Conservation (phyloP, 2,329 filamentous ascomycete species). For the Sarocladium kiliense region DNA sequence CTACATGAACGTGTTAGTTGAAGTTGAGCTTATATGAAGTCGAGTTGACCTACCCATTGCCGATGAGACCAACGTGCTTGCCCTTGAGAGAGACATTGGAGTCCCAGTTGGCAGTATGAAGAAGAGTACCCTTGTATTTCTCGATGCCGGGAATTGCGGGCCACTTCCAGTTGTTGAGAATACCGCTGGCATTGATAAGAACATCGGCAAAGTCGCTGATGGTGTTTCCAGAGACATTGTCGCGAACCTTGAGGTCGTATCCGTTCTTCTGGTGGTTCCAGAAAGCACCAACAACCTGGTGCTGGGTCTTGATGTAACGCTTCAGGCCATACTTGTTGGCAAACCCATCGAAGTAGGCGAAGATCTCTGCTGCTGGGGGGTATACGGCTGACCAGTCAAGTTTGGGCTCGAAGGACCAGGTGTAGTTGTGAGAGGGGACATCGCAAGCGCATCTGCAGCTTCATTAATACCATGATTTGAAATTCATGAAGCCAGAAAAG, state of each 20-base stretch:
- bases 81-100: constrained; percentile 29
- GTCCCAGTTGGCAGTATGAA: constrained; percentile 48
- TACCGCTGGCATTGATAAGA: constrained; percentile 12
- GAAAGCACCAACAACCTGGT: constrained; percentile 22
- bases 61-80: constrained; percentile 51
- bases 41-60: constrained; percentile 33
- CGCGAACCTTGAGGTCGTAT: constrained; percentile 10
- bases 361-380: constrained; percentile 12
- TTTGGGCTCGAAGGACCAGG: constrained; percentile 14
- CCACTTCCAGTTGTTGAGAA: constrained; percentile 38
- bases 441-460: constrained; percentile 12
- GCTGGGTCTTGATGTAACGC: constrained; percentile 42
- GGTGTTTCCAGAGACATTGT: neutral
- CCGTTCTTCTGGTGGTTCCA: constrained; percentile 9
- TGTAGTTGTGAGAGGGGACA: constrained; percentile 13
- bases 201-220: constrained; percentile 12
- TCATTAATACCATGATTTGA: too few species aligned
- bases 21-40: neutral
- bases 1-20: constrained; percentile 27
- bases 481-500: too few species aligned
- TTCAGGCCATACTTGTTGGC: constrained; percentile 59
- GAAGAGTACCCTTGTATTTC: constrained; percentile 40
- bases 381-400: constrained; percentile 14
- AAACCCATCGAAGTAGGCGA: constrained; percentile 35
- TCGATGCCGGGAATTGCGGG: constrained; percentile 41